Conservation (phyloP, 202 grass and related monocot genomes). For the Setaria italica region DNA sequence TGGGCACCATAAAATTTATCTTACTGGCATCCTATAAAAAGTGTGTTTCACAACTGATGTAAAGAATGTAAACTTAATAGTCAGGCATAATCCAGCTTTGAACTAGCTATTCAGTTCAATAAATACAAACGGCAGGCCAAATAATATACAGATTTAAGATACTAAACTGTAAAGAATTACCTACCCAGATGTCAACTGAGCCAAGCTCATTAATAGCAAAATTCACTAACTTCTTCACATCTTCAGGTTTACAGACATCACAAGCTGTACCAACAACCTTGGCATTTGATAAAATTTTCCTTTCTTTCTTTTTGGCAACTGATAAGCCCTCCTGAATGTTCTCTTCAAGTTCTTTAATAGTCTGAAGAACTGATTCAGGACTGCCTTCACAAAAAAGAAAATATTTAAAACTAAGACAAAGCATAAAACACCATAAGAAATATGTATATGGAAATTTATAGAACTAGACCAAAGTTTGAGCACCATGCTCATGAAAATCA, state of each 20-base stretch:
- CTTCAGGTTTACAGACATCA: constrained; percentile 97
- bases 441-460: background rate
- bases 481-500: constrained; percentile 41
- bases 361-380: constrained; percentile 85
- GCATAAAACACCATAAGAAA: constrained; percentile 23
- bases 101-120: background rate
- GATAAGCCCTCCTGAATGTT: constrained; percentile 76
- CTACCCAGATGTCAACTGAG: constrained; percentile 97
- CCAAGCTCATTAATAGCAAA: constrained; percentile 83
- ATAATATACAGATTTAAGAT: constrained; percentile 17
- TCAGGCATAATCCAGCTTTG: background rate
- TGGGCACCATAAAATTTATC: background rate
- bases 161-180: constrained; percentile 31
- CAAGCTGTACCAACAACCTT: constrained; percentile 86
- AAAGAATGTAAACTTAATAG: background rate
- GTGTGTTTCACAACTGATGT: background rate
- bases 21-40: background rate
- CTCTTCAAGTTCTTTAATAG: constrained; percentile 87
- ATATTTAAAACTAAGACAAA: constrained; percentile 48
- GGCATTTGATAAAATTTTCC: constrained; percentile 71
- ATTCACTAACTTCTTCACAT: constrained; percentile 81
- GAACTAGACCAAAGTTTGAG: constrained; percentile 28
- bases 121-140: constrained; percentile 27
- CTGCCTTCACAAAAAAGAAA: constrained; percentile 66
- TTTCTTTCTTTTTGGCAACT: constrained; percentile 81